These are phyloP conservation scores for Neurospora africana DNA, from an alignment of 495 filamentous ascomycete species.

Conservation along the genomic window DNA sequence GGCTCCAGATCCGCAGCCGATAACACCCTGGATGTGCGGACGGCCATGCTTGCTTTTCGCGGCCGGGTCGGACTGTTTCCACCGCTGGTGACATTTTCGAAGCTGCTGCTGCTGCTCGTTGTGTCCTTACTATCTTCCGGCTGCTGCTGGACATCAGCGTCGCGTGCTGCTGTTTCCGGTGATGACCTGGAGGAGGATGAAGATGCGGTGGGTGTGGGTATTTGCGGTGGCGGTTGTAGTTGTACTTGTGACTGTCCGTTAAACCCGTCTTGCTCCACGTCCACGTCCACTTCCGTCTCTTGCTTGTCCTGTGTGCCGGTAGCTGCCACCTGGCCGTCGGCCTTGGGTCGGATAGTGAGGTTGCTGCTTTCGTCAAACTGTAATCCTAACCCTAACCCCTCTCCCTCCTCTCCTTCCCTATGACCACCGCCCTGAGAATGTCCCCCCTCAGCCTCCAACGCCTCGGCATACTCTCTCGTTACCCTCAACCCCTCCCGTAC, in stretches of 20 bases:
- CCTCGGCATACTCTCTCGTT: constrained; percentile 1
- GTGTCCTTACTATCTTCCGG: constrained; percentile 16
- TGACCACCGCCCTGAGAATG: constrained; percentile 5
- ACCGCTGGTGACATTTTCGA: constrained; percentile 22
- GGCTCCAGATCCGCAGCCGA: neutral
- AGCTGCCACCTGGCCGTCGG: neutral
- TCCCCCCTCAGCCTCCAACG: neutral
- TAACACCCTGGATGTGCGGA: neutral
- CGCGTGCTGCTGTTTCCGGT: neutral
- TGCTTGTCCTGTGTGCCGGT: neutral
- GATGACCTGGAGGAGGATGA: neutral
- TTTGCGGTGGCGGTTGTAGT: neutral
- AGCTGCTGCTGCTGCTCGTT: too few relatives aligned
- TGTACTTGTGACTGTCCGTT: neutral
- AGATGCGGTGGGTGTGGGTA: neutral
- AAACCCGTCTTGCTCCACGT: neutral
- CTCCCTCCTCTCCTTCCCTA: constrained; percentile 25
- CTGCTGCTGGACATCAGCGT: neutral
- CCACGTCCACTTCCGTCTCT: neutral
- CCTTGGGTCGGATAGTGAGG: neutral
- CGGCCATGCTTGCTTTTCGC: neutral
- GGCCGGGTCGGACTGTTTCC: neutral
- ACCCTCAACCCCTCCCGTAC: constrained; percentile 42
- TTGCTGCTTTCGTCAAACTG: constrained; percentile 55
- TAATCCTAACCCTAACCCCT: constrained; percentile 23